Base-by-base conservation (phyloP, 257 asterid genomes). In the Solanum medicagineum region DNA sequence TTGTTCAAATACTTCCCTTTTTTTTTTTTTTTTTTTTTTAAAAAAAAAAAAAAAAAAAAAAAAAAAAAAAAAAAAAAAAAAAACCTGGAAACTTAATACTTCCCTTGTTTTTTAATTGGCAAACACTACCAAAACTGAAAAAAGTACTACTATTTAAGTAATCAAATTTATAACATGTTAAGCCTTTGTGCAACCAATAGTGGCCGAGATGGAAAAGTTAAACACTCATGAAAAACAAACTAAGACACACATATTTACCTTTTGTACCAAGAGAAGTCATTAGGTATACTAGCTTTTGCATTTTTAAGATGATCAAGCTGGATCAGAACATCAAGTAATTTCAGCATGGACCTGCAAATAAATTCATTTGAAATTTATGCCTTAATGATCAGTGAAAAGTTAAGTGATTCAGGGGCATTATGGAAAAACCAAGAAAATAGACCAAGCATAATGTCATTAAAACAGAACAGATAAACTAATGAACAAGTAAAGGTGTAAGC, bases 301-400 rank as follows among this genome's bases (percentile, higher is more conserved):
- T 97, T 95, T 89, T 97, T 97, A 68, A 97, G 97, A 93, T 97
- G 98, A 91, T 97, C 99, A 86, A 97, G 98, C 89, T 97, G 99
- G 89, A 97, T 94, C 85, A 97, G 83, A 68, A 94, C 97, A 90
- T 97, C 99, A 85, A 97, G 95, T 87, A 97, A 86, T 93, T 94
- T 95, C 88, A 97, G 86, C 97, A 97, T 97, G 55, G 98, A 93
- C 99, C 99, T 96, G 97, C 86, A 92, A 92, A 87, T 57, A 69
- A 91, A 86, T 57, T 20, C 83, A 79, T 53, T 77, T 77, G 26
- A 51, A 53, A 53, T 77, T 26, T 51, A 77, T 51, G 65, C 83
- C 65, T 55, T 26, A 53, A 26, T 77, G 47, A 53, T 75, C 87
- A 55, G 81, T 79, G 83, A 71, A 51, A 80, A 84, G 83, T 85